Conservation (phyloP, 2,329 filamentous ascomycete species). For the Fusarium sp. region DNA sequence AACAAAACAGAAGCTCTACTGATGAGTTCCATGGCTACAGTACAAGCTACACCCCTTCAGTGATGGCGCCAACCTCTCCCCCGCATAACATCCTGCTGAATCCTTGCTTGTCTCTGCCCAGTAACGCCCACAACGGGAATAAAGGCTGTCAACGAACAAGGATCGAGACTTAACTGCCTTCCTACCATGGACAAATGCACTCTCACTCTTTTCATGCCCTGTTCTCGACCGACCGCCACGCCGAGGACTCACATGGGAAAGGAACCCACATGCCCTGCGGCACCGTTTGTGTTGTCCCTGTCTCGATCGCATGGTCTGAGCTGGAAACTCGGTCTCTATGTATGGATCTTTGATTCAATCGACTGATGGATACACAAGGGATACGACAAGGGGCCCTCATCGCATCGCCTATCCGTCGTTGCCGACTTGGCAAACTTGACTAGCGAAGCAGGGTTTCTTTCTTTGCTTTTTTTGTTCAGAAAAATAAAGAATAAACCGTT, state of each 20-base stretch:
- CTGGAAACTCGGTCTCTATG: neutral
- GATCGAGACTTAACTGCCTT: conserved; percentile 35
- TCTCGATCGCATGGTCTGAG: conserved; percentile 1
- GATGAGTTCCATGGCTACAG: neutral
- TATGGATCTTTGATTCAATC: neutral
- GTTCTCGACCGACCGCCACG: conserved; percentile 37
- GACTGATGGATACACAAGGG: conserved; percentile 3
- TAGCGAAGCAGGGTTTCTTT: neutral
- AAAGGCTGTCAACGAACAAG: conserved; percentile 21
- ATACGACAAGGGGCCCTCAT: neutral
- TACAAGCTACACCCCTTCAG: neutral
- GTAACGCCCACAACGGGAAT: conserved; percentile 28
- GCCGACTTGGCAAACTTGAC: conserved; percentile 33
- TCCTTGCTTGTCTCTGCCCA: neutral
- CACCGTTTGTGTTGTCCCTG: neutral
- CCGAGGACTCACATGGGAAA: conserved; percentile 41
- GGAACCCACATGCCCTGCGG: neutral
- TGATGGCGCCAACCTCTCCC: conserved; percentile 36
- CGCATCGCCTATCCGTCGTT: conserved; percentile 24
- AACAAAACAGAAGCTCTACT: neutral
- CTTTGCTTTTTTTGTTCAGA: neutral
- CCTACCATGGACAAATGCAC: conserved; percentile 32
- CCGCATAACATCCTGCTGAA: conserved; percentile 29
- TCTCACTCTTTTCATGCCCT: conserved; percentile 9
- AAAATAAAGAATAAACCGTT: neutral